phyloP scores from a whole-genome alignment of 306 rosid genomes.

The Cucurbita pepo region DNA sequence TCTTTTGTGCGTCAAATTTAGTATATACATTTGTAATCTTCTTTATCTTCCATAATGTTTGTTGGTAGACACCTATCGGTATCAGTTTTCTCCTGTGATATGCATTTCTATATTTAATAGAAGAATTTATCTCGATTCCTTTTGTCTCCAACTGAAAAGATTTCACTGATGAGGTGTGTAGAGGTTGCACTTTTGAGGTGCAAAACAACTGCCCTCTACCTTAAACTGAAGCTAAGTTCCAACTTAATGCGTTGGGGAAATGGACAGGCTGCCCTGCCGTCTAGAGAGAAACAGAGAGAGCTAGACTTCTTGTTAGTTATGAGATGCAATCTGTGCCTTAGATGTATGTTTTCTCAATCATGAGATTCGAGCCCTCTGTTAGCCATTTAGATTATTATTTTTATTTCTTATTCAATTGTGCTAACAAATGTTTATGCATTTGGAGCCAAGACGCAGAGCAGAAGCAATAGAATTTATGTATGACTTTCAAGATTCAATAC shows the following conservation, averaged over 20 bases:
- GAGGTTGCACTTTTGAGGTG: neutral
- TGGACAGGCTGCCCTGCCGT: neutral
- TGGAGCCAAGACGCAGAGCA: too few relatives aligned
- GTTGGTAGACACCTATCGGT: neutral
- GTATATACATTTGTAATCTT: neutral
- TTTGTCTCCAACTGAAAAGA: neutral
- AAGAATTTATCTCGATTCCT: neutral
- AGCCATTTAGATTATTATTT: neutral
- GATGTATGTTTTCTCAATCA: neutral
- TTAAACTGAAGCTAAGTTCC: neutral
- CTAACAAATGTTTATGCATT: too few relatives aligned
- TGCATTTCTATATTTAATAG: neutral
- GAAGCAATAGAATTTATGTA: too few relatives aligned
- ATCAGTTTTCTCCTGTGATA: neutral
- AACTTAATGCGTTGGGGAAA: neutral
- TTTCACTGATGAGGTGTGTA: neutral
- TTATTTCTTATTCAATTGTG: too few relatives aligned
- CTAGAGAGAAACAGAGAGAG: neutral
- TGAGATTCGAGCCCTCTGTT: neutral
- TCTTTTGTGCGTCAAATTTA: neutral
- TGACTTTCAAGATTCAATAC: too few relatives aligned
- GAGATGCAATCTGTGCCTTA: neutral
- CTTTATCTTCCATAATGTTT: neutral
- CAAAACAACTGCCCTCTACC: neutral
- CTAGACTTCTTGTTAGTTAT: neutral